Percentiles rank a stretch among this genome's conserved stretches.
Conservation (phyloP, 2,329 filamentous ascomycete species). For the Byssothecium circinans region DNA sequence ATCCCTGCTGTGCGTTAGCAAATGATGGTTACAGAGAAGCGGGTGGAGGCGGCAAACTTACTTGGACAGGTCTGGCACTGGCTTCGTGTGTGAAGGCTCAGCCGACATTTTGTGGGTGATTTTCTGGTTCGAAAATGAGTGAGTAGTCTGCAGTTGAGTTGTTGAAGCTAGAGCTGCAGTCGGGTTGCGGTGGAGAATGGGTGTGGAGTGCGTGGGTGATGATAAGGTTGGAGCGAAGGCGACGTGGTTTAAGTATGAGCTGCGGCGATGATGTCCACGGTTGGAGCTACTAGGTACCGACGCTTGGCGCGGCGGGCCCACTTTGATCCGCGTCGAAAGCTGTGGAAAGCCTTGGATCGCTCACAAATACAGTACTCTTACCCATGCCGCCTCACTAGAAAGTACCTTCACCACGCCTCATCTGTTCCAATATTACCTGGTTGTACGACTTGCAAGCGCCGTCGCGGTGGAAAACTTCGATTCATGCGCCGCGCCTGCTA, state of each 20-base stretch:
- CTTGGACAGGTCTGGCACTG: slow-evolving; percentile 54
- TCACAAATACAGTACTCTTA: slow-evolving; percentile 17
- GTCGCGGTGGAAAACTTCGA: slow-evolving; percentile 5
- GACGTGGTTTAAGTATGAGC: slow-evolving; percentile 40
- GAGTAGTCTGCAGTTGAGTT: slow-evolving; percentile 12
- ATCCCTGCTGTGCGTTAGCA: slow-evolving; percentile 66
- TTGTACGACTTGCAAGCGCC: slow-evolving; percentile 7
- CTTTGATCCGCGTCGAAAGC: slow-evolving; percentile 32
- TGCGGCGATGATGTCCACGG: slow-evolving; percentile 30
- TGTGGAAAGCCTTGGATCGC: slow-evolving; percentile 25
- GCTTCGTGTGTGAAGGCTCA: slow-evolving; percentile 52
- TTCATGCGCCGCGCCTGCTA: slow-evolving; percentile 15
- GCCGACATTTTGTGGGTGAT: slow-evolving; percentile 49
- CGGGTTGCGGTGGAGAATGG: slow-evolving; percentile 15
- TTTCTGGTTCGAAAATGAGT: slow-evolving; percentile 17
- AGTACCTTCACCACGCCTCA: background rate
- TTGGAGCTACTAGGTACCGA: slow-evolving; percentile 30
- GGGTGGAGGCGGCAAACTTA: slow-evolving; percentile 29
- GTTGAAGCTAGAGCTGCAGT: slow-evolving; percentile 13
- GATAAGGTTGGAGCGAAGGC: slow-evolving; percentile 21
- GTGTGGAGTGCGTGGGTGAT: slow-evolving; percentile 31
- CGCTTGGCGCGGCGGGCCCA: slow-evolving; percentile 21
- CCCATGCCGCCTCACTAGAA: no score
- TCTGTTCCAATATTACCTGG: background rate
- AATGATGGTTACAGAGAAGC: slow-evolving; percentile 9